Conservation (phyloP, 2,329 filamentous ascomycete species). For the Penicillium sp. region DNA sequence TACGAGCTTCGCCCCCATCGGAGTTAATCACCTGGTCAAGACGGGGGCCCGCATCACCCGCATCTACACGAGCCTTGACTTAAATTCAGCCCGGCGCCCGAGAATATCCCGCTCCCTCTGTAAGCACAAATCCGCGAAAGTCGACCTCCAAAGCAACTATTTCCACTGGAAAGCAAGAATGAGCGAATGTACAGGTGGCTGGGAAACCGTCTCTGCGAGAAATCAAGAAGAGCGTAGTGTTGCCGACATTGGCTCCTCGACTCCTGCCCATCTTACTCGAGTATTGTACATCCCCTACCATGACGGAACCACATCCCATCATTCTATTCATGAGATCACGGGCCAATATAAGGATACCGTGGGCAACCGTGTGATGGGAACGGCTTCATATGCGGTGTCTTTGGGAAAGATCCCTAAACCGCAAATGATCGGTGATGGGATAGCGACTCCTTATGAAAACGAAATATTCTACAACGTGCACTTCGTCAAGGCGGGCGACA, state of each 20-base stretch:
- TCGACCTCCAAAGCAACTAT: background rate
- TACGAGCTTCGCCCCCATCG: no score
- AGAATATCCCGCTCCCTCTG: background rate
- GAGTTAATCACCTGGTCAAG: background rate
- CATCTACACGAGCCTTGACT: background rate
- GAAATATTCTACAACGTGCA: background rate
- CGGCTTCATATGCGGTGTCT: background rate
- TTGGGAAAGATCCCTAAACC: background rate
- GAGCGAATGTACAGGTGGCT: background rate
- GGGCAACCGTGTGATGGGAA: background rate
- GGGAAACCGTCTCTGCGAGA: background rate
- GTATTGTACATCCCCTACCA: background rate
- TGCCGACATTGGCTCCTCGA: background rate
- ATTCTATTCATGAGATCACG: background rate
- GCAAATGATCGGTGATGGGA: background rate
- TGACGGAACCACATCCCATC: background rate
- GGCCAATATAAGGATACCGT: background rate
- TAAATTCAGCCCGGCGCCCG: background rate
- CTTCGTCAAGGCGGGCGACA: background rate
- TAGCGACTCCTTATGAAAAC: background rate
- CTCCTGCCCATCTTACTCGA: background rate
- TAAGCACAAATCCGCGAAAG: background rate
- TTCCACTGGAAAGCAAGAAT: background rate
- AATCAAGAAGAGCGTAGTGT: background rate
- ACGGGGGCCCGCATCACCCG: background rate